Evolutionary conservation across 768 basidiomycete species (phyloP).

Genomic region (Clitopilus hobsonii): DNA sequence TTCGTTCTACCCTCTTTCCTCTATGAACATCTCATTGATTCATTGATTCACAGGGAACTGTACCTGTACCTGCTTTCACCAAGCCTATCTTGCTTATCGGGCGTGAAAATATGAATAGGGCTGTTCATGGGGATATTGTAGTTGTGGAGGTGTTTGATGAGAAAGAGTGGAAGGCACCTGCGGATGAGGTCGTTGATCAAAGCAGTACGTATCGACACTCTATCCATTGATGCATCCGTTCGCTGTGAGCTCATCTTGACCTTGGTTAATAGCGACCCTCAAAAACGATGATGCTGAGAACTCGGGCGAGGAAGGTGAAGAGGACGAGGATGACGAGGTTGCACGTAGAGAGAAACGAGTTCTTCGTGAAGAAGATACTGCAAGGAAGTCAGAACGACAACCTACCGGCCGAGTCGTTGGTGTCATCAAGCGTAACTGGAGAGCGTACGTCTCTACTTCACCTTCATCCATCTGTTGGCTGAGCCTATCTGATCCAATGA

Average conservation of each 20-base stretch:
- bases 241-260: constrained; percentile 2
- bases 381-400: constrained; percentile 56
- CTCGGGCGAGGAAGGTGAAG: constrained; percentile 54
- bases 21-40: background rate
- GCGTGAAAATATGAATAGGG: constrained; percentile 91
- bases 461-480: constrained; percentile 4
- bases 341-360: constrained; percentile 36
- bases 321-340: constrained; percentile 35
- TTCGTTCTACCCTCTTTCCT: constrained; percentile 14
- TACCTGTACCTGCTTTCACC: constrained; percentile 64
- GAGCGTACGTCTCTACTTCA: constrained; percentile 58
- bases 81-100: constrained; percentile 85
- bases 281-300: constrained; percentile 86
- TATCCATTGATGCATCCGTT: too few species aligned
- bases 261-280: constrained; percentile 65
- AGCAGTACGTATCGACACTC: constrained; percentile 50
- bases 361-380: constrained; percentile 28
- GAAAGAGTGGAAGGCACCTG: constrained; percentile 88
- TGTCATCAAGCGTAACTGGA: constrained; percentile 92
- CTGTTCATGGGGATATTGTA: constrained; percentile 91
- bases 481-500: background rate
- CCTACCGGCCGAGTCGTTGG: constrained; percentile 93
- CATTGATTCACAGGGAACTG: constrained; percentile 58
- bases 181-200: constrained; percentile 91
- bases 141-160: constrained; percentile 85